These are phyloP conservation scores for Tricholoma saponaceum DNA, from an alignment of 768 basidiomycete genomes.

Conservation along the genomic window DNA sequence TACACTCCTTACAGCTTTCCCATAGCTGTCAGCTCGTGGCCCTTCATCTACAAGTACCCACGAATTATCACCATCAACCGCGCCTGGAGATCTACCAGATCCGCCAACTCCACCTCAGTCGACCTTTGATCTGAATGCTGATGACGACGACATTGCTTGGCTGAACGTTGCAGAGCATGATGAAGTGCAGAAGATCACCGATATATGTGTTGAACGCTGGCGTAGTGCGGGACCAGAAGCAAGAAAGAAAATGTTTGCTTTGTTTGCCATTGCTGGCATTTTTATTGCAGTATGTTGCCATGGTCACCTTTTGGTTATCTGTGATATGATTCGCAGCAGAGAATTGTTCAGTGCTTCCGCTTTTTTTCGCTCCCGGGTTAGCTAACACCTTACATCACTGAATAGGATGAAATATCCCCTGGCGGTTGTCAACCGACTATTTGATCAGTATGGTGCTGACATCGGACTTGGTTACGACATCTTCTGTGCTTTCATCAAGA, in stretches of 20 bases:
- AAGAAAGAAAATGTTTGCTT: constrained; percentile 17
- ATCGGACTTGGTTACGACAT: constrained; percentile 26
- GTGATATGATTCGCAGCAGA: constrained; percentile 13
- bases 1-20: background rate
- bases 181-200: constrained; percentile 6
- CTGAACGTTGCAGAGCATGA: constrained; percentile 12
- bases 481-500: constrained; percentile 21
- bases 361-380: background rate
- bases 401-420: constrained; percentile 24
- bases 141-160: constrained; percentile 12
- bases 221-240: background rate
- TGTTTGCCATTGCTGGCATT: constrained; percentile 15
- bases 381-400: background rate
- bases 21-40: background rate
- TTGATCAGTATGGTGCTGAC: constrained; percentile 15
- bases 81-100: background rate
- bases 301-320: constrained; percentile 20
- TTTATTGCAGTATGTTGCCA: constrained; percentile 24
- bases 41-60: background rate
- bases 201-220: constrained; percentile 15
- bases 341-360: background rate
- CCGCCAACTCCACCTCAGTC: background rate
- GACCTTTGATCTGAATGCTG: background rate
- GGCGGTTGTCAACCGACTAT: constrained; percentile 17
- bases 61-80: background rate